A percentile compares a stretch with the other conserved stretches of the same genome.
Evolutionary conservation across 768 basidiomycete species (phyloP).

Genomic region (Hemileccinum rubropunctum): DNA sequence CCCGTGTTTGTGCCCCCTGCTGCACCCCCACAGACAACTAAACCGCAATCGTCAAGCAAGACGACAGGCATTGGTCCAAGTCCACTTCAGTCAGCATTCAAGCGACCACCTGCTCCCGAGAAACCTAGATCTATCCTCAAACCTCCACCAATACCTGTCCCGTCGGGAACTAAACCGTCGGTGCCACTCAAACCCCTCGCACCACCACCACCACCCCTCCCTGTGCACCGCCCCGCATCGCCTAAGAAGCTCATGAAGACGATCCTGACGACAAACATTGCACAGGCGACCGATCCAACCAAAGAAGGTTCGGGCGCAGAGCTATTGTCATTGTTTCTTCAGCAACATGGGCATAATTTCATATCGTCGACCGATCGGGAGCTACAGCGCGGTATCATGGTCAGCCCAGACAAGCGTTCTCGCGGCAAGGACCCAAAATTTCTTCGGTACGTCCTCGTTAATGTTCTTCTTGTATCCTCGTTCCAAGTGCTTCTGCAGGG

Average conservation of each 20-base stretch:
- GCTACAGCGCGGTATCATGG: conserved; percentile 47
- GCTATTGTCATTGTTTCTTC: conserved; percentile 51
- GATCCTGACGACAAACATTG: conserved; percentile 51
- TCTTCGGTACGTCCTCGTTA: conserved; percentile 39
- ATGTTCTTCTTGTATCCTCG: not conserved
- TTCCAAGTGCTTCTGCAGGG: conserved; percentile 34
- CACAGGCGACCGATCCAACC: conserved; percentile 49
- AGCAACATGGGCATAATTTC: conserved; percentile 41
- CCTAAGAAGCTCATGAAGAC: conserved; percentile 42
- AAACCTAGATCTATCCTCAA: conserved; percentile 27
- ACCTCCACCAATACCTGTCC: conserved; percentile 25
- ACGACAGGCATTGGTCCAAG: not conserved
- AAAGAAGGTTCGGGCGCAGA: conserved; percentile 50
- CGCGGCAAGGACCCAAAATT: conserved; percentile 45
- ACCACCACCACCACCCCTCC: conserved; percentile 35
- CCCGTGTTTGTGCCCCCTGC: conserved; percentile 13
- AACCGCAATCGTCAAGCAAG: conserved; percentile 3
- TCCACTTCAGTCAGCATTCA: conserved; percentile 7
- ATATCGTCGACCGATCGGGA: conserved; percentile 36
- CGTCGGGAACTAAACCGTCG: conserved; percentile 9
- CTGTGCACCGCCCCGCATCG: conserved; percentile 12
- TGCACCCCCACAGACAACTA: too few relatives aligned
- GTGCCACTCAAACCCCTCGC: conserved; percentile 23
- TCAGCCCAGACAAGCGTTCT: conserved; percentile 57
- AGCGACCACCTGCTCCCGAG: conserved; percentile 8